Base-by-base conservation (phyloP, 225 moss, liverwort and hornwort genomes). In the Straminergon stramineum region DNA sequence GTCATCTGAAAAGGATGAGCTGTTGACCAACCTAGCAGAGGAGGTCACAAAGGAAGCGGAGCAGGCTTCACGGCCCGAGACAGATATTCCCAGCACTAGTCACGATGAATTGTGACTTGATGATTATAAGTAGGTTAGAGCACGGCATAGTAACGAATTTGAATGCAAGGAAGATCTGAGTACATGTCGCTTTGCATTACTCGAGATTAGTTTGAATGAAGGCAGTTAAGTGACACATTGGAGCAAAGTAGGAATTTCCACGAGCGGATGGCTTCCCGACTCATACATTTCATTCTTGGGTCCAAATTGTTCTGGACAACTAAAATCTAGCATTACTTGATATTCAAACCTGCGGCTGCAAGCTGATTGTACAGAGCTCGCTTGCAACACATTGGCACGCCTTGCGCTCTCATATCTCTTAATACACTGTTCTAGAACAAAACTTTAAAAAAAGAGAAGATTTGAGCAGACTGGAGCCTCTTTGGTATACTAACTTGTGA, bases 91-190 rank as follows among this genome's bases (percentile, higher is more conserved):
- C 71, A 90, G 87, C 71, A 43, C 85, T 75, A 83, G 82, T 91
- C 94, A 94, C 87, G 94, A 94, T 83, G 94, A 94, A 88, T 94
- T 94, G 89, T 94, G 91, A 91, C 77, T 67, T 78, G 56, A 65
- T 85, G 43, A 51, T 73, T 62, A 73, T 34, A 55, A 52, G 81
- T 83, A 77, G 88, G 73, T 80, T 88, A 89, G 86, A 87, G 90
- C 86, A 80, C 89, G 82, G 91, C 91, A 71, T 65, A 90, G 80
- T 71, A 39, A 79, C 83, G 79, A 83, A 85, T 62, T 83, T 78
- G 91, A 83, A 88, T 89, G 87, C 92, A 79, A 68, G 87, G 92
- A 83, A 74, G 83, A 63, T 85, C 77, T 69, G 63, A 84, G 77
- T 77, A 45, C 81, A 73, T 76, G 73, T 75, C 62, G 70, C 85